Conservation (phyloP, 1,284 basidiomycete genomes). For the Mycena citricolor region DNA sequence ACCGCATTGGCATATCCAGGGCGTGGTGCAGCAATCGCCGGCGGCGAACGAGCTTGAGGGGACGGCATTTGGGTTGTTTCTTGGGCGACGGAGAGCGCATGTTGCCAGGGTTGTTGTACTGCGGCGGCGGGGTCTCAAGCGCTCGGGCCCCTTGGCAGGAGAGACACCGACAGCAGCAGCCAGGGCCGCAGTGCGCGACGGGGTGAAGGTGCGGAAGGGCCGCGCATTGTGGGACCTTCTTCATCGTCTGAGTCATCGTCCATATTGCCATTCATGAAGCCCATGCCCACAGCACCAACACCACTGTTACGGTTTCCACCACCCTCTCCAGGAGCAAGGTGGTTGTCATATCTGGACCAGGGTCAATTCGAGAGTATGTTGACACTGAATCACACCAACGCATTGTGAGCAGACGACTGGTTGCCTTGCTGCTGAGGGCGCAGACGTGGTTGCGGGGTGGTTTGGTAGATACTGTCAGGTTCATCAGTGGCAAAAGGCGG, state of each 20-base stretch:
- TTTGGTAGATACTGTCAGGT: conserved; percentile 56
- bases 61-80: conserved; percentile 6
- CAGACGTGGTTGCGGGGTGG: conserved; percentile 37
- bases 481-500: conserved; percentile 70
- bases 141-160: conserved; percentile 16
- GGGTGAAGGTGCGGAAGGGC: background rate
- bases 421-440: conserved; percentile 36
- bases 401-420: conserved; percentile 58
- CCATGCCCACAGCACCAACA: conserved; percentile 51
- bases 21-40: conserved; percentile 63
- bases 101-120: conserved; percentile 20
- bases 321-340: conserved; percentile 35
- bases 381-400: conserved; percentile 45
- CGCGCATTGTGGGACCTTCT: conserved; percentile 22
- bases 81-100: conserved; percentile 15
- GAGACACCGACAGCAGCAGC: conserved; percentile 19
- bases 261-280: conserved; percentile 49
- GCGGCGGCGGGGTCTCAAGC: conserved; percentile 23
- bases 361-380: conserved; percentile 10
- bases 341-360: conserved; percentile 60
- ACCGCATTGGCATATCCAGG: conserved; percentile 73
- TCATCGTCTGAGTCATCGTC: conserved; percentile 49
- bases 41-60: conserved; percentile 29
- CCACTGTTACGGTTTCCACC: conserved; percentile 45
- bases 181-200: conserved; percentile 24